Evolutionary conservation across 2,329 filamentous ascomycete genomes (phyloP).

Genomic region (Sporothrix protearum): DNA sequence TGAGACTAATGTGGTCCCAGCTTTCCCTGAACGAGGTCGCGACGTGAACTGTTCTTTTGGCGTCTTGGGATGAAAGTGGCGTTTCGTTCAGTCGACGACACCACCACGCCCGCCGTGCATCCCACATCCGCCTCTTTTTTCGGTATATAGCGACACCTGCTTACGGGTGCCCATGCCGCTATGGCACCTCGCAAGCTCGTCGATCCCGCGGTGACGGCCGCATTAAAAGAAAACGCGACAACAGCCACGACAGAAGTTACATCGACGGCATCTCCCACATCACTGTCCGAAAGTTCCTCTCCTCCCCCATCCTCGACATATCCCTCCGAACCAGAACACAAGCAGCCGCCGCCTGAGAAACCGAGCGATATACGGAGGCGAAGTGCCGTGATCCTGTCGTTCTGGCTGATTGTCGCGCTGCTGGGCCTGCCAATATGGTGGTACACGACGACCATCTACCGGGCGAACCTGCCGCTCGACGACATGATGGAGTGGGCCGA

Average conservation of each 20-base stretch:
- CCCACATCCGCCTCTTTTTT: background rate
- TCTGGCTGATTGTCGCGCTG: slow-evolving; percentile 81
- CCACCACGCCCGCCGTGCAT: background rate
- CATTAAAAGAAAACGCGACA: background rate
- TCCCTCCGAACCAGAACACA: slow-evolving; percentile 31
- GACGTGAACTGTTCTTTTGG: slow-evolving; percentile 23
- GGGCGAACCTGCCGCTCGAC: slow-evolving; percentile 75
- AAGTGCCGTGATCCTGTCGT: slow-evolving; percentile 73
- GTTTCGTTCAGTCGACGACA: background rate
- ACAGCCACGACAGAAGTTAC: background rate
- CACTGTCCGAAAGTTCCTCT: background rate
- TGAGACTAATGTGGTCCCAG: background rate
- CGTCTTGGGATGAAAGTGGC: slow-evolving; percentile 8
- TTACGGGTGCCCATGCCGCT: background rate
- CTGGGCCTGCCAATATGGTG: slow-evolving; percentile 94
- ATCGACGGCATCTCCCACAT: background rate
- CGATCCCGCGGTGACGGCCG: slow-evolving; percentile 11
- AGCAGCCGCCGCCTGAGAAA: slow-evolving; percentile 73
- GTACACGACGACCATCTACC: slow-evolving; percentile 88
- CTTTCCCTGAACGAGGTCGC: slow-evolving; percentile 18
- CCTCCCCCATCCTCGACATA: background rate
- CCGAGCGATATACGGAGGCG: slow-evolving; percentile 65
- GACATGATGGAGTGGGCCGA: slow-evolving; percentile 91
- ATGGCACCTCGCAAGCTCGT: slow-evolving; percentile 9
- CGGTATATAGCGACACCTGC: no score